A percentile compares a stretch with the other conserved stretches of the same genome.
phyloP scores from a whole-genome alignment of 768 basidiomycete species.

The Termitomyces sp. region DNA sequence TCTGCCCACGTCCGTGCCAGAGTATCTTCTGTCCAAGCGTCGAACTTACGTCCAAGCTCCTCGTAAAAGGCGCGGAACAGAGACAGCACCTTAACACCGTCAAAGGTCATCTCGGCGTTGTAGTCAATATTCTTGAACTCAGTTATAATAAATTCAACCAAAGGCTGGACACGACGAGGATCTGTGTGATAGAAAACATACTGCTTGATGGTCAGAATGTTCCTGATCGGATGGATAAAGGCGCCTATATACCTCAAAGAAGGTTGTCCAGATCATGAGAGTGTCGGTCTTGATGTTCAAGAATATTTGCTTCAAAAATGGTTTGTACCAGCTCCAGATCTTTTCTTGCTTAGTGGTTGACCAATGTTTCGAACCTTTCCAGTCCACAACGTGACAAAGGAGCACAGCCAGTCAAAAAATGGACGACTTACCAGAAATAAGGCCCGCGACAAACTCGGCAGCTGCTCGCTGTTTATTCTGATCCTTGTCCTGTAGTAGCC shows the following conservation, averaged over 20 bases:
- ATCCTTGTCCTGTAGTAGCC: conserved; percentile 60
- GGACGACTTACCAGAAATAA: conserved; percentile 46
- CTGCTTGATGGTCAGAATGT: conserved; percentile 26
- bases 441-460: conserved; percentile 75
- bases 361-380: conserved; percentile 82
- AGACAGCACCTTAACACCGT: conserved; percentile 63
- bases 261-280: conserved; percentile 70
- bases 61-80: conserved; percentile 69
- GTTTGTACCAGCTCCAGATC: conserved; percentile 80
- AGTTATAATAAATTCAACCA: conserved; percentile 68
- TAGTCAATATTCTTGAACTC: conserved; percentile 67
- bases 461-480: conserved; percentile 87
- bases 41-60: conserved; percentile 75
- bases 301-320: conserved; percentile 60
- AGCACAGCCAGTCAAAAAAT: background rate
- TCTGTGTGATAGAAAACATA: conserved; percentile 77
- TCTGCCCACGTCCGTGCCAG: conserved; percentile 66
- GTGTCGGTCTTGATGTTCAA: conserved; percentile 79
- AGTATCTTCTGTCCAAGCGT: conserved; percentile 68
- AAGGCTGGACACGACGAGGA: conserved; percentile 73
- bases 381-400: conserved; percentile 7
- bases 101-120: conserved; percentile 78
- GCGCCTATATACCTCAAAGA: conserved; percentile 56
- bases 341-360: conserved; percentile 55
- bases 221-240: background rate